Conservation (phyloP, 2,329 filamentous ascomycete genomes). For the Colletotrichum lentis region DNA sequence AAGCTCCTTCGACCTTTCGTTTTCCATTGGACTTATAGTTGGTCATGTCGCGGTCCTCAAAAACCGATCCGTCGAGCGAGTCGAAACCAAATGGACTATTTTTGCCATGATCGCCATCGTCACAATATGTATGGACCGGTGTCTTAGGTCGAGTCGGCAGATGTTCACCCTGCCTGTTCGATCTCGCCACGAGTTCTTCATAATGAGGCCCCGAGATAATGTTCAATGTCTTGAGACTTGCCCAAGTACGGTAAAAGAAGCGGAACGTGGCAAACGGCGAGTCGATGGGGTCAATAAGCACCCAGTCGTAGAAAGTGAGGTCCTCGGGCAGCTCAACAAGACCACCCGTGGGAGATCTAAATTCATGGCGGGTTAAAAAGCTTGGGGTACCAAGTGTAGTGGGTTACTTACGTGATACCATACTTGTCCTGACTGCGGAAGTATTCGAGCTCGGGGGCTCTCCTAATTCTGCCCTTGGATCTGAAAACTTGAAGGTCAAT, state of each 20-base stretch:
- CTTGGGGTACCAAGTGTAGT: not conserved
- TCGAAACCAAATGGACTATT: not conserved
- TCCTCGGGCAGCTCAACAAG: slow-evolving; percentile 61
- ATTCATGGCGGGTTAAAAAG: slow-evolving; percentile 30
- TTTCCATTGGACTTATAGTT: slow-evolving; percentile 14
- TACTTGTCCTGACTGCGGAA: slow-evolving; percentile 59
- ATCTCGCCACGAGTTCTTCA: slow-evolving; percentile 32
- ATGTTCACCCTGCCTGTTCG: not conserved
- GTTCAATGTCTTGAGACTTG: slow-evolving; percentile 57
- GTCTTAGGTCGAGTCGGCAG: not conserved
- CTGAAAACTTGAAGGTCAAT: slow-evolving; percentile 64
- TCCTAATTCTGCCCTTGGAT: slow-evolving; percentile 56
- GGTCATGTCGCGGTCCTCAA: not conserved
- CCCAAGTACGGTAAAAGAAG: slow-evolving; percentile 65
- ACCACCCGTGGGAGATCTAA: slow-evolving; percentile 61
- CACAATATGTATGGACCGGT: not conserved
- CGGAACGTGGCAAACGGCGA: slow-evolving; percentile 62
- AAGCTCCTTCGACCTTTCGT: slow-evolving; percentile 29
- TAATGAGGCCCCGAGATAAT: slow-evolving; percentile 50
- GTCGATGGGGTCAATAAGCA: slow-evolving; percentile 60
- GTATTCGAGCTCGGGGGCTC: slow-evolving; percentile 52
- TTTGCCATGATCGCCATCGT: not conserved
- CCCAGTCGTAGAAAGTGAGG: slow-evolving; percentile 61
- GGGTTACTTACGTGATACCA: slow-evolving; percentile 60
- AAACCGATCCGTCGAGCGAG: slow-evolving; percentile 17